Percentiles rank a stretch among this genome's conserved stretches.
Evolutionary conservation across 2,329 filamentous ascomycete genomes (phyloP).

Genomic region (Blastomyces percursus): DNA sequence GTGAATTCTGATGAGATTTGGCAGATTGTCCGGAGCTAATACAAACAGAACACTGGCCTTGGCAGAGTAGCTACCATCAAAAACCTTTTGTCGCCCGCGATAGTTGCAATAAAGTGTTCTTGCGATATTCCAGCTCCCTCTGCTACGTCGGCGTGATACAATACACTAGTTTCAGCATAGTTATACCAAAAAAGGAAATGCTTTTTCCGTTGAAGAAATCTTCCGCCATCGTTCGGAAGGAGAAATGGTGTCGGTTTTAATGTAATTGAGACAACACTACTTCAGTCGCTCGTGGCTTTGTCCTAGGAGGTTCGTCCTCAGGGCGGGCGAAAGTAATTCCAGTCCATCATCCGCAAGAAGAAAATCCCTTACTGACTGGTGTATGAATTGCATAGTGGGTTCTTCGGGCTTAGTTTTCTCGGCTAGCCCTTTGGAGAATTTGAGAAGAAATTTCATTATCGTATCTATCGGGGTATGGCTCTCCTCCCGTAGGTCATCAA

Average conservation of each 20-base stretch:
- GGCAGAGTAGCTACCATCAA: too few relatives aligned
- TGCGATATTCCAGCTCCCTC: background rate
- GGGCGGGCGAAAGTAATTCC: background rate
- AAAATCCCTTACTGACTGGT: background rate
- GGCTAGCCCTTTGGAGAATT: background rate
- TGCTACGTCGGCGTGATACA: conserved; percentile 1
- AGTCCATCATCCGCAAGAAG: background rate
- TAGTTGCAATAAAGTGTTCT: background rate
- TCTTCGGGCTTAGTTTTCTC: background rate
- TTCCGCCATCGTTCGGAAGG: too few relatives aligned
- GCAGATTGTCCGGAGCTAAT: background rate
- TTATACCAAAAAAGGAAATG: background rate
- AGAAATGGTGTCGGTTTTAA: background rate
- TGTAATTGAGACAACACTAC: conserved; percentile 9
- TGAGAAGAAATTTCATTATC: background rate
- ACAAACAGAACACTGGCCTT: background rate
- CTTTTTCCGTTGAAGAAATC: background rate
- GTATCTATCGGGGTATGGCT: background rate
- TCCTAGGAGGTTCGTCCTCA: conserved; percentile 17
- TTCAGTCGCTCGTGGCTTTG: conserved; percentile 37
- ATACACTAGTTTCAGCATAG: background rate
- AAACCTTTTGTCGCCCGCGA: background rate
- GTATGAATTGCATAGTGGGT: background rate
- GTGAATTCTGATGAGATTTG: background rate
- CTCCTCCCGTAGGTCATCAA: background rate